Percentiles rank a stretch among this genome's conserved stretches.
Evolutionary conservation across 2,329 filamentous ascomycete species (phyloP).

Genomic region (Aspergillus ochraceoroseus): DNA sequence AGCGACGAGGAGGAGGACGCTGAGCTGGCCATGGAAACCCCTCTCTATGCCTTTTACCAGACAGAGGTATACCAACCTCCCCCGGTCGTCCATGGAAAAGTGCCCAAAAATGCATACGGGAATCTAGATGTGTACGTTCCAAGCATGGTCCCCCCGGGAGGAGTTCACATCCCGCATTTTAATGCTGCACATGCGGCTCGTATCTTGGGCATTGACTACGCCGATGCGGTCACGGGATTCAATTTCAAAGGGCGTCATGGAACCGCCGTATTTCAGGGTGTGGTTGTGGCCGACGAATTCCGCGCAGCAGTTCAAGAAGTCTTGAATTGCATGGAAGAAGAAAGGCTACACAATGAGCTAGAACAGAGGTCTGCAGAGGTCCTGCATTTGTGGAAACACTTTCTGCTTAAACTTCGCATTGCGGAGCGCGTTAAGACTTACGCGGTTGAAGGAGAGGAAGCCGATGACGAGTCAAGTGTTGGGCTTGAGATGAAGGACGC

Average conservation of each 20-base stretch:
- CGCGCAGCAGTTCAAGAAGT: conserved; percentile 67
- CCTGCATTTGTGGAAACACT: conserved; percentile 56
- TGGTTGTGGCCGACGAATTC: conserved; percentile 68
- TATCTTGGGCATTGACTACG: conserved; percentile 75
- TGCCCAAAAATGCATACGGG: conserved; percentile 60
- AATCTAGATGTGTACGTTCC: conserved; percentile 62
- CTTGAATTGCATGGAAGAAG: conserved; percentile 62
- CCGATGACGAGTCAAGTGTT: conserved; percentile 36
- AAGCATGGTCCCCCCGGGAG: conserved; percentile 59
- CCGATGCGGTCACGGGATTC: conserved; percentile 85
- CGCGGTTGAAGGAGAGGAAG: conserved; percentile 35
- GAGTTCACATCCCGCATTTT: conserved; percentile 52
- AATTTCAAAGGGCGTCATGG: conserved; percentile 79
- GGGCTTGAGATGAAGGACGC: conserved; percentile 32
- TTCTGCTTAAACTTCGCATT: conserved; percentile 61
- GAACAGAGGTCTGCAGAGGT: conserved; percentile 49
- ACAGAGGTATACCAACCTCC: conserved; percentile 70
- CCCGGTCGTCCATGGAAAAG: conserved; percentile 65
- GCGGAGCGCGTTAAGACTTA: conserved; percentile 65
- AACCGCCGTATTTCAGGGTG: conserved; percentile 74
- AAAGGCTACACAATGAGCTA: conserved; percentile 59
- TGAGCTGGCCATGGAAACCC: conserved; percentile 52
- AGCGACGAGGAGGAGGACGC: conserved; percentile 38
- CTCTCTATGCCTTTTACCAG: conserved; percentile 56
- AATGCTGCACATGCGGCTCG: conserved; percentile 67